Percentiles rank a stretch among this genome's conserved stretches.
Conservation (phyloP, 148 eudicot species). For the Mesembryanthemum crystallinum region DNA sequence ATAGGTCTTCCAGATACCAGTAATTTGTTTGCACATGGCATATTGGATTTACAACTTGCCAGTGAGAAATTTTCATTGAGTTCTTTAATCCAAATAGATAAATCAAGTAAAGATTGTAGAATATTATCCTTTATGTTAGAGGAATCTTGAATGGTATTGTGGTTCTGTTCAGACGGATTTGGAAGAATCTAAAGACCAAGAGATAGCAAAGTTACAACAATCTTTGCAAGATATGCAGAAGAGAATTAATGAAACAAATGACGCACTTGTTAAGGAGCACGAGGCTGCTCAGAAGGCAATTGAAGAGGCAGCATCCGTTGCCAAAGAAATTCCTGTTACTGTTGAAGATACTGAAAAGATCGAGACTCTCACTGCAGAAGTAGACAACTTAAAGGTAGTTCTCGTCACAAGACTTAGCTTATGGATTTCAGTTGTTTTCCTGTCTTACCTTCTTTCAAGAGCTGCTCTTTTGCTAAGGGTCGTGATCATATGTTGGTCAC, state of each 20-base stretch:
- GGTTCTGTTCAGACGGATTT: constrained; percentile 59
- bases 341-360: constrained; percentile 68
- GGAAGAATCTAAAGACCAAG: constrained; percentile 79
- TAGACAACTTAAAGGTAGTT: constrained; percentile 72
- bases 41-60: constrained; percentile 10
- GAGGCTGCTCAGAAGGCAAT: constrained; percentile 59
- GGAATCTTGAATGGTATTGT: constrained; percentile 1
- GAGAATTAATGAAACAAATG: constrained; percentile 59
- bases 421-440: constrained; percentile 4
- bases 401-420: not conserved
- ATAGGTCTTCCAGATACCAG: not conserved
- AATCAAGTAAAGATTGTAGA: not conserved
- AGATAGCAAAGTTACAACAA: constrained; percentile 61
- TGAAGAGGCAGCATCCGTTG: constrained; percentile 50
- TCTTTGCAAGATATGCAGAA: constrained; percentile 64
- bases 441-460: not conserved
- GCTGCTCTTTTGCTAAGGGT: not conserved
- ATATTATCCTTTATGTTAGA: not conserved
- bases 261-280: constrained; percentile 56
- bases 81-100: not conserved
- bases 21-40: not conserved
- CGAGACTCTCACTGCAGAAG: constrained; percentile 59
- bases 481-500: not conserved
- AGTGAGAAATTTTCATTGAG: not conserved
- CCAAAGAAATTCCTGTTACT: constrained; percentile 66